Percentiles rank a stretch among this genome's conserved stretches.
Conservation (phyloP, 1,139 yeast genomes). For the Nakaseomyces delphensis region DNA sequence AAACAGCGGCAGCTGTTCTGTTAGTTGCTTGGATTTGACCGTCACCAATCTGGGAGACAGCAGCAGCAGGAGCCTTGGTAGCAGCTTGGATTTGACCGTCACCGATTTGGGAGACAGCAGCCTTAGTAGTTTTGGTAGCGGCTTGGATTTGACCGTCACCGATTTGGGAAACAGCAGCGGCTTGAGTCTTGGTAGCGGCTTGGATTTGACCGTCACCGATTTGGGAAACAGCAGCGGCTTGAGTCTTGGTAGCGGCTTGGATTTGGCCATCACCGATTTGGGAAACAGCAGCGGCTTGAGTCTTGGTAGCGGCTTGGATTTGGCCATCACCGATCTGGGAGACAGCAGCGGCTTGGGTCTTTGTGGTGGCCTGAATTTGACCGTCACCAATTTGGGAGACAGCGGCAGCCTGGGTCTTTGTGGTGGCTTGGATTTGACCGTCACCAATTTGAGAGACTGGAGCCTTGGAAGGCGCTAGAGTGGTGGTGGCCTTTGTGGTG, state of each 20-base stretch:
- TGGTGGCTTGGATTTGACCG: constrained; percentile 13
- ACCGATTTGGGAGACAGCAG: constrained; percentile 34
- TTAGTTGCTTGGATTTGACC: constrained; percentile 16
- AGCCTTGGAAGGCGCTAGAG: constrained; percentile 36
- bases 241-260: constrained; percentile 25
- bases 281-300: constrained; percentile 12
- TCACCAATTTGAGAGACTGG: constrained; percentile 46
- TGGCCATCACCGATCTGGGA: constrained; percentile 17
- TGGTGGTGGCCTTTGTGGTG: constrained; percentile 41
- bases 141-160: constrained; percentile 28
- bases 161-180: constrained; percentile 27
- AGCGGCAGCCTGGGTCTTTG: constrained; percentile 26
- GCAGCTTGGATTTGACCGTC: constrained; percentile 54
- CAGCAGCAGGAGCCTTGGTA: constrained; percentile 33
- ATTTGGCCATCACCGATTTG: constrained; percentile 17
- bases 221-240: constrained; percentile 42
- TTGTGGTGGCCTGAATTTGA: constrained; percentile 8
- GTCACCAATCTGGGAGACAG: constrained; percentile 6
- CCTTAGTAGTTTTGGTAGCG: constrained; percentile 41
- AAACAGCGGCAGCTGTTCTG: constrained; percentile 30
- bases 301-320: constrained; percentile 18
- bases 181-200: constrained; percentile 27
- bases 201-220: constrained; percentile 35
- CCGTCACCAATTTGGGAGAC: constrained; percentile 7
- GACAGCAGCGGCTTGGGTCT: constrained; percentile 13